phyloP scores from a whole-genome alignment of 2,329 filamentous ascomycete species.

The Ascosphaera acerosa region DNA sequence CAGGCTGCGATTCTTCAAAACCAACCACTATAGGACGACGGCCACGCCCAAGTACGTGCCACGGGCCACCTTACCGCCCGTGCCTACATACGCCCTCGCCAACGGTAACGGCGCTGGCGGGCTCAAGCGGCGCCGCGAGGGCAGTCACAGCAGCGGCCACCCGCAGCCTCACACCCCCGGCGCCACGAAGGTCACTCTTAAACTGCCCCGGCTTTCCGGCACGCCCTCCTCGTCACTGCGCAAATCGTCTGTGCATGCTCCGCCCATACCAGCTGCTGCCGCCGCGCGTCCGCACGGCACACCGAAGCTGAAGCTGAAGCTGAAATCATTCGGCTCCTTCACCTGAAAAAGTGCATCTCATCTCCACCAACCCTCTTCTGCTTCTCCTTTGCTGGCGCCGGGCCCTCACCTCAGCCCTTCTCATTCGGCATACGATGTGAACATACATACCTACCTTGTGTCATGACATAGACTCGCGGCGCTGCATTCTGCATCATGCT shows the following conservation, averaged over 20 bases:
- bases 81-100: conserved; percentile 5
- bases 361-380: too few species aligned
- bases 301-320: background rate
- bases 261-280: conserved; percentile 82
- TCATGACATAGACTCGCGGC: too few species aligned
- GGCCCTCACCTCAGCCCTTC: too few species aligned
- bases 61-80: conserved; percentile 4
- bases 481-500: too few species aligned
- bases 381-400: too few species aligned
- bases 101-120: conserved; percentile 2
- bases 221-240: conserved; percentile 11
- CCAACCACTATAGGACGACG: conserved; percentile 15
- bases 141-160: conserved; percentile 8
- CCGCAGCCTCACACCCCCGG: conserved; percentile 13
- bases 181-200: conserved; percentile 18
- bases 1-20: conserved; percentile 19
- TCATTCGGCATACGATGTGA: too few species aligned
- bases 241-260: too few species aligned
- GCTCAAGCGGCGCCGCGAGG: conserved; percentile 18
- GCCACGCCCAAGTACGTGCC: conserved; percentile 11
- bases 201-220: conserved; percentile 14
- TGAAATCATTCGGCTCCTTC: background rate
- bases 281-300: conserved; percentile 28
- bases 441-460: too few species aligned
- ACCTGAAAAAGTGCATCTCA: too few species aligned